Evolutionary conservation across 176 grass and related monocot species (phyloP), one percentile per base, ranked within the genome.

Genomic region (Cocos nucifera): DNA sequence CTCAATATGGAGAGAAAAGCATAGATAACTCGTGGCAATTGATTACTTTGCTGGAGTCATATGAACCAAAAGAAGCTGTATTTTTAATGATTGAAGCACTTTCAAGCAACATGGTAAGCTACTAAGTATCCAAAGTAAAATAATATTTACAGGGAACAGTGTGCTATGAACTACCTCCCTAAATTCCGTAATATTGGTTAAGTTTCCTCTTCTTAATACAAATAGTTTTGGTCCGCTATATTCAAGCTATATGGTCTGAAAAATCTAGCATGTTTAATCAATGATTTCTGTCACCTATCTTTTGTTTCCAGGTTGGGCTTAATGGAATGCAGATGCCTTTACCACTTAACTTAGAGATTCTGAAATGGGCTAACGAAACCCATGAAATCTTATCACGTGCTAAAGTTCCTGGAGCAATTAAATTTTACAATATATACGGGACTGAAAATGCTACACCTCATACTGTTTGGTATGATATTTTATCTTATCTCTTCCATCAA

Each of bases 391-490:
- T 91, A 69, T 72, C 72, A 25, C 62, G 39, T 22, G 74, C 92
- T 32, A 97, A 97, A 63, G 84, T 97, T 82, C 92, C 92, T 30
- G 69, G 83, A 75, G 80, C 84, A 78, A 80, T 91, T 26, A 91
- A 82, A 73, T 97, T 97, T 71, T 97, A 88, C 63, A 97, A 91
- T 72, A 88, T 97, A 62, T 97, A 97, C 3, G 87, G 92, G 56
- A 85, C 63, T 70, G 71, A 85, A 76, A 82, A 82, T 59, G 75
- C 75, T 19, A 97, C 92, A 58, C 78, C 92, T 63, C 92, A 97
- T 73, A 88, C 69, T 60, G 70, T 97, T 68, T 85, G 92, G 92
- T 97, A 88, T 30, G 27, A 71, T 60, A 39, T 63, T 22, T 66
- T 15, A 32, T 69, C 35, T 44, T 44, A 44, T 25, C 49, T 22